phyloP scores from a whole-genome alignment of 1,139 yeast genomes.

The Candida sanyaensis region DNA sequence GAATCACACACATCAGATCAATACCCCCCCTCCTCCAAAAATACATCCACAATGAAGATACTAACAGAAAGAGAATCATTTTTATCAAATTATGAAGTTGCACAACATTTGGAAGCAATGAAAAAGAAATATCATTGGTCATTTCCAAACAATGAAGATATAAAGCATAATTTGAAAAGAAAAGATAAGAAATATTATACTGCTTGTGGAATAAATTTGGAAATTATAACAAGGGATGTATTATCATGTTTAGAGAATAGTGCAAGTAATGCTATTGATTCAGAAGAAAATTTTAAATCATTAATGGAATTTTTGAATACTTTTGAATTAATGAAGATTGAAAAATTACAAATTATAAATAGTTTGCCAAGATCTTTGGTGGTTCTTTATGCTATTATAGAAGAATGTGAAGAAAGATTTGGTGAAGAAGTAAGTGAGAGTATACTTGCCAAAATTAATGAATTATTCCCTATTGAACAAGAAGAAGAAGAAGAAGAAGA shows the following conservation, averaged over 20 bases:
- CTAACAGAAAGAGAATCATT: slow-evolving; percentile 58
- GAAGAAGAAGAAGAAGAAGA: slow-evolving; percentile 36
- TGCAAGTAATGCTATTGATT: slow-evolving; percentile 43
- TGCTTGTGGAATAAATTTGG: slow-evolving; percentile 53
- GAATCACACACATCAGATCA: too few relatives aligned
- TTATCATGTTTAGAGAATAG: slow-evolving; percentile 49
- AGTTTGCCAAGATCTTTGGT: slow-evolving; percentile 79
- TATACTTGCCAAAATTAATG: slow-evolving; percentile 52
- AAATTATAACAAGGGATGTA: slow-evolving; percentile 68
- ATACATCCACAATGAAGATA: slow-evolving; percentile 33
- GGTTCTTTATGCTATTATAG: slow-evolving; percentile 75
- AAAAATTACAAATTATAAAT: slow-evolving; percentile 81
- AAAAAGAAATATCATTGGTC: slow-evolving; percentile 51
- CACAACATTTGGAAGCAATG: slow-evolving; percentile 55
- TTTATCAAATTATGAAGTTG: slow-evolving; percentile 73
- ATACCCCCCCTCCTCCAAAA: background rate
- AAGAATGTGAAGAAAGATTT: slow-evolving; percentile 88
- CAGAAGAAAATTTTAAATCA: slow-evolving; percentile 49
- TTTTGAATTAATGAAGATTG: slow-evolving; percentile 74
- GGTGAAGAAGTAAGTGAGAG: slow-evolving; percentile 59
- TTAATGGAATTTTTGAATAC: slow-evolving; percentile 55
- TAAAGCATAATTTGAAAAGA: slow-evolving; percentile 28
- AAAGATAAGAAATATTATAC: slow-evolving; percentile 43
- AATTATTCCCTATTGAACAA: slow-evolving; percentile 48
- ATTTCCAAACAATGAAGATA: slow-evolving; percentile 36